Evolutionary conservation across 129 eudicot species (phyloP).

Genomic region (Helianthus annuus): DNA sequence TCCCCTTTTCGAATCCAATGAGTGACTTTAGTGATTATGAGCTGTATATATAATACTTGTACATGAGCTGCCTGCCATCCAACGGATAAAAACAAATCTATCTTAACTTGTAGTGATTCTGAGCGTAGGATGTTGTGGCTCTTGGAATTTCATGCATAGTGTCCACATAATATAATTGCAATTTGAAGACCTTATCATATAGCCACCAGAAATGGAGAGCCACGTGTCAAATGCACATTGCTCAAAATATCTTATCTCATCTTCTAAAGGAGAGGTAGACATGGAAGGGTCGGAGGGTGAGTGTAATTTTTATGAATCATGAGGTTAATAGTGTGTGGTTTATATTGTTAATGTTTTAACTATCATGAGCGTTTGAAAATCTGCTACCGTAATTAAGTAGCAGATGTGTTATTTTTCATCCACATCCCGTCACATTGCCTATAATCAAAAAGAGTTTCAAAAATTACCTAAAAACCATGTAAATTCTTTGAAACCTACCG

Average conservation of each 20-base stretch:
- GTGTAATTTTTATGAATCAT: neutral
- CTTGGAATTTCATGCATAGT: slow-evolving; percentile 30
- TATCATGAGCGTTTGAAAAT: too few relatives aligned
- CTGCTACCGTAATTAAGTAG: too few relatives aligned
- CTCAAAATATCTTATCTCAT: slow-evolving; percentile 49
- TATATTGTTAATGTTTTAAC: too few relatives aligned
- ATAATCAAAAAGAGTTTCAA: too few relatives aligned
- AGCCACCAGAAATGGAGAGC: slow-evolving; percentile 24
- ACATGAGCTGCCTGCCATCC: neutral
- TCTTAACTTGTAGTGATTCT: slow-evolving; percentile 2
- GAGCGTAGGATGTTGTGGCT: slow-evolving; percentile 35
- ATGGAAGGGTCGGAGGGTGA: slow-evolving; percentile 15
- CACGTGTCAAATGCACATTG: slow-evolving; percentile 44
- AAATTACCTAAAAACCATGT: too few relatives aligned
- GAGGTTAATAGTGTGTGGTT: too few relatives aligned
- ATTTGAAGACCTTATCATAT: slow-evolving; percentile 37
- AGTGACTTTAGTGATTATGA: slow-evolving; percentile 13
- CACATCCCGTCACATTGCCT: too few relatives aligned
- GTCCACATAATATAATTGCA: slow-evolving; percentile 33
- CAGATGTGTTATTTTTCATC: too few relatives aligned
- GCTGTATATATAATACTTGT: slow-evolving; percentile 22
- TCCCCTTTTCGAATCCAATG: slow-evolving; percentile 4
- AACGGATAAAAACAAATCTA: slow-evolving; percentile 27
- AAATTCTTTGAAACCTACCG: too few relatives aligned
- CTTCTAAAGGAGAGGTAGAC: slow-evolving; percentile 32